Evolutionary conservation across 2,329 filamentous ascomycete species (phyloP).

Genomic region (Cercospora janseana): DNA sequence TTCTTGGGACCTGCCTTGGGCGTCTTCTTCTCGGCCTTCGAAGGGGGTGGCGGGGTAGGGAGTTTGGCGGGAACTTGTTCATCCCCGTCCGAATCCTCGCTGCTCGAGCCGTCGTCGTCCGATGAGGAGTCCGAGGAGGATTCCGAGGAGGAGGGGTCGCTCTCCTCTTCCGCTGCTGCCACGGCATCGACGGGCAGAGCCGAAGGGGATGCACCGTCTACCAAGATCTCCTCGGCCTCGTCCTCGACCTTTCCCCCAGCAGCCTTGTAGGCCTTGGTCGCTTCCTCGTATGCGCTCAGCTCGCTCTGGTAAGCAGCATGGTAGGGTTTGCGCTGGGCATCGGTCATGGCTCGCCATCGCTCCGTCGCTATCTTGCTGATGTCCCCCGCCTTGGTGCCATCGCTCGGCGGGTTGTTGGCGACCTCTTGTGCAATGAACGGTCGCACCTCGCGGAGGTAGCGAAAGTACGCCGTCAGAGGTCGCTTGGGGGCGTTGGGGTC

Average conservation of each 20-base stretch:
- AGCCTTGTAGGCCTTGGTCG: constrained; percentile 57
- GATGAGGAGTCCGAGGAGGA: constrained; percentile 10
- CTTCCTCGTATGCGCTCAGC: constrained; percentile 56
- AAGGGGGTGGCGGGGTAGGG: constrained; percentile 33
- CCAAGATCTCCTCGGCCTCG: constrained; percentile 23
- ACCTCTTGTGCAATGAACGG: constrained; percentile 69
- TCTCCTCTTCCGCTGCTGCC: constrained; percentile 29
- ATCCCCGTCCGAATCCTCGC: constrained; percentile 34
- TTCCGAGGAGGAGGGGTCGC: constrained; percentile 15
- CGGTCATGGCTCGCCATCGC: constrained; percentile 76
- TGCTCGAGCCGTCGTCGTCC: constrained; percentile 22
- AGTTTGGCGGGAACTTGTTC: constrained; percentile 30
- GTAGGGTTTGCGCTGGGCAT: constrained; percentile 69
- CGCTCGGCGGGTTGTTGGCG: constrained; percentile 53
- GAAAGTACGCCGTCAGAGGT: constrained; percentile 89
- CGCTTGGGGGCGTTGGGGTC: constrained; percentile 95
- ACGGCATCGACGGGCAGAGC: constrained; percentile 19
- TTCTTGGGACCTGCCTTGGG: constrained; percentile 38
- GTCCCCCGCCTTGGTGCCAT: constrained; percentile 76
- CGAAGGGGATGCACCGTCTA: constrained; percentile 23
- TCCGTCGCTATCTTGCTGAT: constrained; percentile 84
- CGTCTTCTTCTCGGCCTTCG: constrained; percentile 33
- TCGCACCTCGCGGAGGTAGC: constrained; percentile 87
- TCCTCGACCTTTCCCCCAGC: constrained; percentile 40
- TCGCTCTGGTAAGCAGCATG: constrained; percentile 58